phyloP scores from a whole-genome alignment of 768 basidiomycete species.

The Russula vinacea region DNA sequence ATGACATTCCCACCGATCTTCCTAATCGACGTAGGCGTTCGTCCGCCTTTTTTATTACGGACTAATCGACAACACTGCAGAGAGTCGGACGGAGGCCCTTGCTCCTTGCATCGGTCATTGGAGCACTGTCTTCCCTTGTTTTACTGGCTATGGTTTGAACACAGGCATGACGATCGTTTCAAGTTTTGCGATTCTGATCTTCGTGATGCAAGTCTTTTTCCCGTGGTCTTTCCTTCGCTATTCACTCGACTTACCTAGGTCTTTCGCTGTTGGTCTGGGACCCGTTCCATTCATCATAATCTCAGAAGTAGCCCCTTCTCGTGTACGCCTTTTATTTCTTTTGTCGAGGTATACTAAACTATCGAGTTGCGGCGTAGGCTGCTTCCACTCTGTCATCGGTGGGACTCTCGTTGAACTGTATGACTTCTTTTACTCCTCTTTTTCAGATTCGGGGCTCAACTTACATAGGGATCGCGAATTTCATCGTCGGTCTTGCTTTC shows the following conservation, averaged over 20 bases:
- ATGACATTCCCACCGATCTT: conserved; percentile 86
- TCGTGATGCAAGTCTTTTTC: conserved; percentile 61
- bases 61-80: conserved; percentile 38
- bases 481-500: conserved; percentile 80
- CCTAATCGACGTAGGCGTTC: conserved; percentile 69
- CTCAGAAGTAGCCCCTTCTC: conserved; percentile 79
- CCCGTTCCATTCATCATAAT: conserved; percentile 92
- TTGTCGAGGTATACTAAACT: neutral
- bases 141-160: conserved; percentile 71
- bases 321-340: conserved; percentile 47
- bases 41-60: neutral
- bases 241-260: conserved; percentile 43
- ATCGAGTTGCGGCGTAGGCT: conserved; percentile 27
- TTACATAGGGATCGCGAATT: conserved; percentile 73
- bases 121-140: conserved; percentile 63
- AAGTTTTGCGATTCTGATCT: conserved; percentile 70
- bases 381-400: conserved; percentile 34
- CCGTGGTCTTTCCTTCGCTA: neutral
- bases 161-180: conserved; percentile 56
- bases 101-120: conserved; percentile 60
- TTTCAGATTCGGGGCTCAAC: conserved; percentile 5
- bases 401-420: conserved; percentile 34
- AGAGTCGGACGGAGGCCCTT: conserved; percentile 70
- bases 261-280: conserved; percentile 87
- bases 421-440: neutral